Evolutionary conservation across 371 early-diverging fungal genomes (phyloP).

Genomic region (Mucor racemosus): DNA sequence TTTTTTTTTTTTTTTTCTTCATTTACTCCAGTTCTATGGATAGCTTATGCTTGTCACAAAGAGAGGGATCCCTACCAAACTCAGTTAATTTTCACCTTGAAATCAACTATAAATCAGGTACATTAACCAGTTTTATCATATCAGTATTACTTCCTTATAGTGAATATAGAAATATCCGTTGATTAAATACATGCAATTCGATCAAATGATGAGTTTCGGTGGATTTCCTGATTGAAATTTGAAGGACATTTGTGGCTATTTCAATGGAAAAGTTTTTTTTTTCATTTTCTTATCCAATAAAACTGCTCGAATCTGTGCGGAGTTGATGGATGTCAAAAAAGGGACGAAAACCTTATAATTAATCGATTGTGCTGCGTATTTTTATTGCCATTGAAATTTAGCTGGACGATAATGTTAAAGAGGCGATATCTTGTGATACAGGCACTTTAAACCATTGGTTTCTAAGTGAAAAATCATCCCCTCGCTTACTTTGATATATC

Average conservation of each 20-base stretch:
- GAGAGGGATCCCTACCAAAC: slow-evolving; percentile 3
- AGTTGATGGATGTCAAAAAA: not conserved
- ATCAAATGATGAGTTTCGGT: not conserved
- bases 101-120: not conserved
- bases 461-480: too few species aligned
- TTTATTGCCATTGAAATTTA: not conserved
- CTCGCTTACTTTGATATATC: too few species aligned
- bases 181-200: not conserved
- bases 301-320: not conserved
- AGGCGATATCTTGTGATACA: too few species aligned
- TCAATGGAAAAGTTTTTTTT: not conserved
- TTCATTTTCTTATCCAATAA: not conserved
- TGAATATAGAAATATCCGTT: not conserved
- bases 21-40: slow-evolving; percentile 2
- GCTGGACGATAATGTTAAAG: too few species aligned
- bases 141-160: too few species aligned
- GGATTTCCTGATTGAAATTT: not conserved
- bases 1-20: not conserved
- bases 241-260: not conserved
- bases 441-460: too few species aligned
- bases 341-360: not conserved
- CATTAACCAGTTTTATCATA: not conserved
- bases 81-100: not conserved
- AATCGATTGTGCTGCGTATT: not conserved
- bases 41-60: slow-evolving; percentile 4